Conservation (phyloP, 1,139 yeast species). For the Tardiomyces blankii region DNA sequence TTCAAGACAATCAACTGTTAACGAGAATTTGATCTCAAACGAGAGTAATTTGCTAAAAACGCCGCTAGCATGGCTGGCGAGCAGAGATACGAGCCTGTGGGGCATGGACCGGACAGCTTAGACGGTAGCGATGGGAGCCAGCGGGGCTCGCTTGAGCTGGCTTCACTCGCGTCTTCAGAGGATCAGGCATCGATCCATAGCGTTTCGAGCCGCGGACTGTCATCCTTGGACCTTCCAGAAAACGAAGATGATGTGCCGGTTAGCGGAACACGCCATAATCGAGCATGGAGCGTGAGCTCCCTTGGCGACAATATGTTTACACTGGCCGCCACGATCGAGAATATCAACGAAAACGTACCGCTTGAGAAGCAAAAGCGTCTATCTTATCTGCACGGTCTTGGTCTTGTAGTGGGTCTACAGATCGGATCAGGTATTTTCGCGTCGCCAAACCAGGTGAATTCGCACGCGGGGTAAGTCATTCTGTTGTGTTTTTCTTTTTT, state of each 20-base stretch:
- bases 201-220: constrained; percentile 17
- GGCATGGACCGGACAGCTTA: neutral
- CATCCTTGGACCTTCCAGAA: constrained; percentile 10
- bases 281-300: constrained; percentile 18
- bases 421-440: constrained; percentile 36
- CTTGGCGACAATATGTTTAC: constrained; percentile 22
- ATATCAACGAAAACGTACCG: constrained; percentile 12
- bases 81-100: neutral
- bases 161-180: constrained; percentile 26
- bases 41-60: too few species aligned
- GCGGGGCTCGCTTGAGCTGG: constrained; percentile 25
- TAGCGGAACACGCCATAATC: constrained; percentile 6
- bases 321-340: constrained; percentile 20
- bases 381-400: constrained; percentile 27
- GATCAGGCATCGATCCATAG: constrained; percentile 10
- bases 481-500: too few species aligned
- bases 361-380: constrained; percentile 23
- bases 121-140: constrained; percentile 1
- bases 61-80: neutral
- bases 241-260: constrained; percentile 4
- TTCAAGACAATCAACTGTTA: too few species aligned
- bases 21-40: too few species aligned
- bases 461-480: constrained; percentile 18
- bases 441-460: constrained; percentile 30
- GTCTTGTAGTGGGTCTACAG: constrained; percentile 32